Conservation (phyloP, 208 protist genomes). For the Angomonas desouzai region DNA sequence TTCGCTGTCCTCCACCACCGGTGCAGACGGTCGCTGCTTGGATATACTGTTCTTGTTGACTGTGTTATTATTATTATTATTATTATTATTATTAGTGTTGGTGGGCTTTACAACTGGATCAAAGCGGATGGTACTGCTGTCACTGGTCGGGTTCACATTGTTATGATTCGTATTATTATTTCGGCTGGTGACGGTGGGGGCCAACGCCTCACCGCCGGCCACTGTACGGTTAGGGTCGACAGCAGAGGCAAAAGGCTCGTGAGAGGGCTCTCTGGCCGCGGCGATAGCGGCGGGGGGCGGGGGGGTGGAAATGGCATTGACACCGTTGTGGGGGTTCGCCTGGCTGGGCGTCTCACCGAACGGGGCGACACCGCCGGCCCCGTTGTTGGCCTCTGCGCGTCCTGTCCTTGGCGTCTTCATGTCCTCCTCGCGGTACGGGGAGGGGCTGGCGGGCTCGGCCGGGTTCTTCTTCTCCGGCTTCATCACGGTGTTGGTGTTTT, state of each 20-base stretch:
- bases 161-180: not conserved
- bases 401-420: not conserved
- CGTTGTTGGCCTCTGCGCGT: not conserved
- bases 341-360: not conserved
- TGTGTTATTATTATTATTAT: constrained; percentile 8
- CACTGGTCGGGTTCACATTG: not conserved
- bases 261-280: not conserved
- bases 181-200: not conserved
- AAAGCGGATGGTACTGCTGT: not conserved
- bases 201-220: not conserved
- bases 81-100: constrained; percentile 10
- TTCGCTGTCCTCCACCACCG: constrained; percentile 2
- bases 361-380: not conserved
- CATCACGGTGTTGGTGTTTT: not conserved
- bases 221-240: too few species aligned
- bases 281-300: not conserved
- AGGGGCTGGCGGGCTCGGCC: not conserved
- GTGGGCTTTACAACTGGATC: constrained; percentile 1
- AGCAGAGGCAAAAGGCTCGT: not conserved
- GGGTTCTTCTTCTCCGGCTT: not conserved
- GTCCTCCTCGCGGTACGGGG: not conserved
- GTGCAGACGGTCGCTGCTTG: not conserved
- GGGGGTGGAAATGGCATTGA: not conserved
- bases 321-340: not conserved
- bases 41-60: not conserved